phyloP scores from a whole-genome alignment of 2,329 filamentous ascomycete species.

The Trichophyton rubrum region DNA sequence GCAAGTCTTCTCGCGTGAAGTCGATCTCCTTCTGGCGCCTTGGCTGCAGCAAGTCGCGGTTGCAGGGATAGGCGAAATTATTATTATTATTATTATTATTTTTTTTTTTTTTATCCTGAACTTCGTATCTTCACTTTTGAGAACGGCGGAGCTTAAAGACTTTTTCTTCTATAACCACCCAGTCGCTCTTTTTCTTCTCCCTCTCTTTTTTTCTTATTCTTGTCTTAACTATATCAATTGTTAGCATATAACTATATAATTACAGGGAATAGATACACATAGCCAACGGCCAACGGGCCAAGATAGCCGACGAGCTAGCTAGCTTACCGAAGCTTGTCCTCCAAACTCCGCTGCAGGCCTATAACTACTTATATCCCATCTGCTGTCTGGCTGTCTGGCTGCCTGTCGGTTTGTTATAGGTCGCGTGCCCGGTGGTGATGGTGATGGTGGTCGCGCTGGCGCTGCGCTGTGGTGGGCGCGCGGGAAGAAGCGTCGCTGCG shows the following conservation, averaged over 20 bases:
- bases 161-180: background rate
- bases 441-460: background rate
- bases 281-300: background rate
- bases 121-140: background rate
- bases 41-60: background rate
- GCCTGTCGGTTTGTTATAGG: background rate
- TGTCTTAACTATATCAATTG: too few species aligned
- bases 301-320: background rate
- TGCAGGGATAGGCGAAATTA: constrained; percentile 2
- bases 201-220: background rate
- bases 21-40: background rate
- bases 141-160: background rate
- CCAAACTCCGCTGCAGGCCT: background rate
- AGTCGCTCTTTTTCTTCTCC: background rate
- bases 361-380: background rate
- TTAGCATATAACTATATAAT: too few species aligned
- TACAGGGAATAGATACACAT: too few species aligned
- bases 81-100: too few species aligned
- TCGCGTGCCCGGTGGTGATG: background rate
- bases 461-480: background rate
- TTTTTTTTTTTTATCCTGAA: background rate
- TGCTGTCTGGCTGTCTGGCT: too few species aligned
- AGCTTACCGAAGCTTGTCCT: background rate
- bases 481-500: background rate
- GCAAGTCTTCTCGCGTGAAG: background rate